phyloP scores from a whole-genome alignment of 164 flowering plant species.

The Nelumbo lutea region DNA sequence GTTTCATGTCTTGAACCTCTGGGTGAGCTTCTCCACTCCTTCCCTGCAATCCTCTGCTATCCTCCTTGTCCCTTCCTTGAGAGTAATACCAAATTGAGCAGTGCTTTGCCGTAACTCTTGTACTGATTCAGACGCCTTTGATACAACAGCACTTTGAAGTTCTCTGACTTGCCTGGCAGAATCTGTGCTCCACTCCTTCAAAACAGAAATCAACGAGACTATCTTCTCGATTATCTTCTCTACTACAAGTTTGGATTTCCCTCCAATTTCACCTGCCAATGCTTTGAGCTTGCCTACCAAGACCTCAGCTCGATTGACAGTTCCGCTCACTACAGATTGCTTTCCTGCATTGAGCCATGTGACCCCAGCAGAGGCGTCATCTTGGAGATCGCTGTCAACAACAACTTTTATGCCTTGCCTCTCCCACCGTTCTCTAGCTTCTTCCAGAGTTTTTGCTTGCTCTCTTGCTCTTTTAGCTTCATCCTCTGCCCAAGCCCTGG shows the following conservation, averaged over 20 bases:
- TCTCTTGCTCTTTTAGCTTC: slow-evolving; percentile 91
- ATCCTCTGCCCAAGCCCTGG: slow-evolving; percentile 98
- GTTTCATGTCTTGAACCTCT: slow-evolving; percentile 66
- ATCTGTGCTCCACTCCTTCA: slow-evolving; percentile 34
- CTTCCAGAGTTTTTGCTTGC: slow-evolving; percentile 82
- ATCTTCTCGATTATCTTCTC: slow-evolving; percentile 54
- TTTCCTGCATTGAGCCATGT: slow-evolving; percentile 69
- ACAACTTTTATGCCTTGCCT: slow-evolving; percentile 78
- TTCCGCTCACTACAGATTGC: slow-evolving; percentile 37
- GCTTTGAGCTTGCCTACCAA: slow-evolving; percentile 59
- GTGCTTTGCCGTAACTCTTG: slow-evolving; percentile 43
- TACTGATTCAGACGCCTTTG: slow-evolving; percentile 34
- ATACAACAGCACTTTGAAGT: slow-evolving; percentile 26
- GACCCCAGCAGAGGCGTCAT: slow-evolving; percentile 51
- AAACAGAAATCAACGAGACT: slow-evolving; percentile 27
- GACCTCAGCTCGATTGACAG: slow-evolving; percentile 52
- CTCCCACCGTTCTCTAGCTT: slow-evolving; percentile 93
- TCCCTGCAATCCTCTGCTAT: slow-evolving; percentile 72
- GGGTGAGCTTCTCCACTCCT: slow-evolving; percentile 74
- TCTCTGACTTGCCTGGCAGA: background rate
- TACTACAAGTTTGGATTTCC: slow-evolving; percentile 46
- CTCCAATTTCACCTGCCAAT: slow-evolving; percentile 54
- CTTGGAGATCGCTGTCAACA: slow-evolving; percentile 74
- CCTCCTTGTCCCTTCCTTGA: slow-evolving; percentile 62
- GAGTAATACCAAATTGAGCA: slow-evolving; percentile 17